Base-by-base conservation (phyloP, 148 eudicot genomes). In the Polygonum maritimum region DNA sequence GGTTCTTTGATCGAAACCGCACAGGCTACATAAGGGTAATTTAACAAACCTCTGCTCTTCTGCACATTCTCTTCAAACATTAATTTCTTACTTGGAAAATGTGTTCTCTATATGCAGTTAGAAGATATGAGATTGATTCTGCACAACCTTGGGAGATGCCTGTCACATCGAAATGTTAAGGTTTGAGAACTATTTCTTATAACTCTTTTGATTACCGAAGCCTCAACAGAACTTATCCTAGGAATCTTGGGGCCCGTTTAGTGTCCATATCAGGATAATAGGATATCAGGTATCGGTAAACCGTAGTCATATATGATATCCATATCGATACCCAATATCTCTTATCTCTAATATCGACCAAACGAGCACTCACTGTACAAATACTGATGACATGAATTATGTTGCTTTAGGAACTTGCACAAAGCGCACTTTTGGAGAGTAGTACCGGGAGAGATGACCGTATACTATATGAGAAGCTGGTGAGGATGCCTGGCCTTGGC, bases 1-100 rank as follows among this genome's bases (percentile, higher is more conserved):
- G 97, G 86, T 95, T 95, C 81, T 95, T 95, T 85, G 98, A 95
- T 74, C 86, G 98, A 48, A 92, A 95, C 79, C 87, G 89, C 77
- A 96, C 71, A 57, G 98, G 98, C 77, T 89, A 92, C 85, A 77
- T 95, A 76, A 88, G 96, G 92, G 98, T 95, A 86, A 86, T 47
- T 18, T 21, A 22, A 6, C 7, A 12, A 51, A 51, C n/a, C 52
- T 7, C 2, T 8, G 1, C 45, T 52, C 18, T 47, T 10, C 31
- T n/a, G 12, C 55, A 47, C 0, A 49, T 69, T 12, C 21, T 54
- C 36, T 76, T 19, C 22, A 55, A 41, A 21, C 1, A 38, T 13
- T 12, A 16, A 4, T 26, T 44, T 7, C 47, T 44, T 44, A 44
- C 47, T 44, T 44, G 47, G 47, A 44, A 6, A 75, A 72, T 60